These are phyloP conservation scores for Eremochloa ophiuroides DNA, from an alignment of 176 grass and related monocot species.

Conservation along the genomic window DNA sequence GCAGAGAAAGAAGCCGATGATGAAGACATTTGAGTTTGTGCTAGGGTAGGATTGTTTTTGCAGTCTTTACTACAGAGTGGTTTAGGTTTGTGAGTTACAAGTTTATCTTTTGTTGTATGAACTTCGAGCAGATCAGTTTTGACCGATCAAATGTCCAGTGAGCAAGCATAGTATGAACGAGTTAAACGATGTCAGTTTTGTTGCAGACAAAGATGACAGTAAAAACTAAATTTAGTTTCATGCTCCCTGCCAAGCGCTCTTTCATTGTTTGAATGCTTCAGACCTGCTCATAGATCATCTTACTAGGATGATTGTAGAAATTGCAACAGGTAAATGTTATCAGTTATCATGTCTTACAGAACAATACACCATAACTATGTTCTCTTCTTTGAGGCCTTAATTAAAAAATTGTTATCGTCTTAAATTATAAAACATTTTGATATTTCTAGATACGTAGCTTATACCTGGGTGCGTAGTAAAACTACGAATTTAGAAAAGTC, in stretches of 20 bases:
- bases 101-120: not conserved
- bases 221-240: not conserved
- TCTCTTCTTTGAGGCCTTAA: too few species aligned
- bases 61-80: not conserved
- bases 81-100: not conserved
- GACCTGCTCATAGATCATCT: not conserved
- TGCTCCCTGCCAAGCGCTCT: not conserved
- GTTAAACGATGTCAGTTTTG: not conserved
- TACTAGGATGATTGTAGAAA: too few species aligned
- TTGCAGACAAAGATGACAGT: not conserved
- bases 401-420: too few species aligned
- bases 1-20: slow-evolving; percentile 58
- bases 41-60: slow-evolving; percentile 6
- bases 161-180: not conserved
- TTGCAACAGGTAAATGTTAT: too few species aligned
- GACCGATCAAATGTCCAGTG: not conserved
- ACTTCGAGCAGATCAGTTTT: not conserved
- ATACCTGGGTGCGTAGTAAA: too few species aligned
- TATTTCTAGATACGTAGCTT: too few species aligned
- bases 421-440: too few species aligned
- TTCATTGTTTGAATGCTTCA: not conserved
- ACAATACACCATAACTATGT: too few species aligned
- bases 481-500: too few species aligned
- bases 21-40: slow-evolving; percentile 1
- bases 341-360: too few species aligned